A percentile compares a stretch with the other conserved stretches of the same genome.
Conservation (phyloP, 768 basidiomycete genomes). For the Clathrus columnatus region DNA sequence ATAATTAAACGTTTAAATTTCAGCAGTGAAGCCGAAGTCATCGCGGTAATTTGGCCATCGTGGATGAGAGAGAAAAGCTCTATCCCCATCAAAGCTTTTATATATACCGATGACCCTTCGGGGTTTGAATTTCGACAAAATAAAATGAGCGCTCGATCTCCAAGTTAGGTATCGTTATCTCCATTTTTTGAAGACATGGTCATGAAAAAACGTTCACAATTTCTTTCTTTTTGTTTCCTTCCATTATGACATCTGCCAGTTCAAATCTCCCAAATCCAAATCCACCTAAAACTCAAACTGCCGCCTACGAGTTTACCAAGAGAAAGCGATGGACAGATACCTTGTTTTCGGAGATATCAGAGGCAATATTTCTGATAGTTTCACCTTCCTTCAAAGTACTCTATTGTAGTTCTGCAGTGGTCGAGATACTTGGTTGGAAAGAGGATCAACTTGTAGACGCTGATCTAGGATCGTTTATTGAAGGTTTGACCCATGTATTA, state of each 20-base stretch:
- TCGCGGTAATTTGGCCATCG: conserved; percentile 84
- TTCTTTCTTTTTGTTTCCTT: not conserved
- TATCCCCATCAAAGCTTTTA: conserved; percentile 21
- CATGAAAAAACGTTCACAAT: not conserved
- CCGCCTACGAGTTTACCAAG: conserved; percentile 72
- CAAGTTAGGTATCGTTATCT: not conserved
- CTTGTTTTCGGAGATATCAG: conserved; percentile 65
- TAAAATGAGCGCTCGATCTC: not conserved
- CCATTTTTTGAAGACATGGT: not conserved
- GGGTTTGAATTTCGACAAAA: not conserved
- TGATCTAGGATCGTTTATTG: conserved; percentile 55
- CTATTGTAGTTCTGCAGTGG: conserved; percentile 59
- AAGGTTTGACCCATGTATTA: conserved; percentile 34
- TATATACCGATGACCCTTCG: not conserved
- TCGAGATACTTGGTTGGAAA: conserved; percentile 70
- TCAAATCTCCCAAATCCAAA: not conserved
- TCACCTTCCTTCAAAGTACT: conserved; percentile 54
- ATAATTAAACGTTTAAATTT: conserved; percentile 9
- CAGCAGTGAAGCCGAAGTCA: conserved; percentile 38
- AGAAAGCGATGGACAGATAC: conserved; percentile 83
- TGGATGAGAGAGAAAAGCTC: conserved; percentile 18
- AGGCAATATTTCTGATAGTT: conserved; percentile 60
- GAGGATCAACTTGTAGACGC: conserved; percentile 64
- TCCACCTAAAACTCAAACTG: conserved; percentile 1
- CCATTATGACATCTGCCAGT: not conserved